These are phyloP conservation scores for Lonicera japonica DNA, from an alignment of 129 eudicot species.

Conservation along the genomic window DNA sequence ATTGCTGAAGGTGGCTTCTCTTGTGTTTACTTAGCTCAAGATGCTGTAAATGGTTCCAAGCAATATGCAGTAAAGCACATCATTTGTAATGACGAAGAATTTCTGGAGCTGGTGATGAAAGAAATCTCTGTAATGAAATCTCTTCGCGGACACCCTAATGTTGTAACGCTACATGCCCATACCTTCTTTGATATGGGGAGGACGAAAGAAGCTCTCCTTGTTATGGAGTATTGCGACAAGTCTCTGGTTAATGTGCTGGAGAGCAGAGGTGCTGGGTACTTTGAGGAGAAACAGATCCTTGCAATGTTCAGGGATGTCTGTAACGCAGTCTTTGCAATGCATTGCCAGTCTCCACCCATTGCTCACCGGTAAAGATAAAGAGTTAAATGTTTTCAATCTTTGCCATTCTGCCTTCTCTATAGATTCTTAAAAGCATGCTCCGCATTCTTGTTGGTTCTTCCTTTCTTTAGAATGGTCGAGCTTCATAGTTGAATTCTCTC, in stretches of 20 bases:
- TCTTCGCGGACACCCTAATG: conserved; percentile 92
- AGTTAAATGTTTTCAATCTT: neutral
- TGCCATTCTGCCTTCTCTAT: neutral
- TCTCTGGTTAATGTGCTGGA: conserved; percentile 87
- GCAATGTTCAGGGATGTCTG: conserved; percentile 80
- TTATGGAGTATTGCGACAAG: conserved; percentile 92
- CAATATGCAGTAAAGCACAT: conserved; percentile 96
- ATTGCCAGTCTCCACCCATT: conserved; percentile 88
- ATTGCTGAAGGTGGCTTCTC: conserved; percentile 99
- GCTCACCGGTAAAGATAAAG: conserved; percentile 70
- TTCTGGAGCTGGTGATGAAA: conserved; percentile 70
- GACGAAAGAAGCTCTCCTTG: conserved; percentile 82
- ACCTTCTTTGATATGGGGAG: conserved; percentile 87
- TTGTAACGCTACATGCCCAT: conserved; percentile 62
- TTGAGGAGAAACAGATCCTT: conserved; percentile 83
- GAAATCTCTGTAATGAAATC: conserved; percentile 89
- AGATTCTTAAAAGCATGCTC: neutral
- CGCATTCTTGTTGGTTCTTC: neutral
- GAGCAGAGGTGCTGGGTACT: conserved; percentile 81
- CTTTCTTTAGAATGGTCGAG: too few species aligned
- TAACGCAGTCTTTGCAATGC: conserved; percentile 99
- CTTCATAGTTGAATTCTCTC: too few species aligned
- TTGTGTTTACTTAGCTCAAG: conserved; percentile 84
- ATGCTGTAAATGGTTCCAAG: conserved; percentile 78
- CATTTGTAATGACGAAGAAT: conserved; percentile 90